Evolutionary conservation across 768 basidiomycete species (phyloP), one percentile per base, ranked within the genome.

Genomic region (Suillus clintonianus): DNA sequence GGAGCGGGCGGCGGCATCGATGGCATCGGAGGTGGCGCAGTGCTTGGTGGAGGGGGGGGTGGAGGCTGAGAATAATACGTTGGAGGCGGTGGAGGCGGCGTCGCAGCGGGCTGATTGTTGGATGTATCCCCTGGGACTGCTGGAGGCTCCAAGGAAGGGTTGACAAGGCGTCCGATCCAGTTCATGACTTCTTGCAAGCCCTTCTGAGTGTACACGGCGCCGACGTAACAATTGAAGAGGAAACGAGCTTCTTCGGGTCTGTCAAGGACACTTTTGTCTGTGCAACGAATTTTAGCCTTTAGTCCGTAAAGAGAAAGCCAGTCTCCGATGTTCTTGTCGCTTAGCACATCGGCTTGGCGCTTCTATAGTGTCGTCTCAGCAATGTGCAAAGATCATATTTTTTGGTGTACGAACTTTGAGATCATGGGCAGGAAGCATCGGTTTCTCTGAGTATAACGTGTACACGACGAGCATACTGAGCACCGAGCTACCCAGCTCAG

Each of bases 151-250:
- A 74, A 69, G 17, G 75, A 74, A 9, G 88, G 87, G 66, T 82
- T 82, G 57, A 90, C 77, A 32, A 89, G 78, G 59, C 77, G 78
- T 55, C 83, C 83, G 37, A 90, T 82, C 89, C 89, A 91, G 27
- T 74, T 68, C 69, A 86, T 80, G 56, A 90, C 78, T 8, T 72
- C 69, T 5, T 69, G 50, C 41, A 84, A 69, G 24, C 89, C 89
- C 60, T 79, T 82, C 58, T 85, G 83, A n/a, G 82, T 77, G 71
- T 84, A 88, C 14, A 89, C 73, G n/a, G 88, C 90, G 10, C 88
- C 90, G 14, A 90, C 77, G 65, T 89, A 90, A 22, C 84, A 83
- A 68, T 83, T 69, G 65, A 89, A 89, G 56, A 87, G 82, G 50
- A 73, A 75, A 32, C 78, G 78, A 60, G 85, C 82, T 73, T 87